phyloP scores from a whole-genome alignment of 495 filamentous ascomycete genomes.

The Hyaloscypha variabilis region DNA sequence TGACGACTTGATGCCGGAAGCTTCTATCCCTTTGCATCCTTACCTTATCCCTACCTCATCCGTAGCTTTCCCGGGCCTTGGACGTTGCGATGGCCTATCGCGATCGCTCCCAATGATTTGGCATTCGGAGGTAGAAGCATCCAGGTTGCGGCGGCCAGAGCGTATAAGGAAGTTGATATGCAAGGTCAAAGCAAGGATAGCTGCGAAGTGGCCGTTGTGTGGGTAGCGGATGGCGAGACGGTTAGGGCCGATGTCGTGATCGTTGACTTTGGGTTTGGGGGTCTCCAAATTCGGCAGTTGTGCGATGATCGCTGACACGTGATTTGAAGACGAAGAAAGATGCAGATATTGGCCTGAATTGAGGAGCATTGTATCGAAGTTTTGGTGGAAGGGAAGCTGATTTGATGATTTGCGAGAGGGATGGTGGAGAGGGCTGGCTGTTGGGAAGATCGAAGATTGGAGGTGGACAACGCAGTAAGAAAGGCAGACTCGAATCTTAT shows the following conservation, averaged over 20 bases:
- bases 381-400: too few relatives aligned
- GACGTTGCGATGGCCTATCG: not conserved
- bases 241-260: constrained; percentile 21
- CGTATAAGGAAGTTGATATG: not conserved
- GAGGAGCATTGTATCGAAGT: too few relatives aligned
- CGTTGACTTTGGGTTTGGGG: not conserved
- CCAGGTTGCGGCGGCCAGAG: not conserved
- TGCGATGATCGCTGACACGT: not conserved
- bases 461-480: too few relatives aligned
- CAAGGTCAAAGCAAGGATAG: not conserved
- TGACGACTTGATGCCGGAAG: not conserved
- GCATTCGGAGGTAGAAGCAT: not conserved
- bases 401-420: too few relatives aligned
- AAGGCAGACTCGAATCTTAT: too few relatives aligned
- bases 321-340: not conserved
- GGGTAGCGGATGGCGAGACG: constrained; percentile 15
- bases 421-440: too few relatives aligned
- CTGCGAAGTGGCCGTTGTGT: not conserved
- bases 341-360: not conserved
- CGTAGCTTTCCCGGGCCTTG: too few relatives aligned
- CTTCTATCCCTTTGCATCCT: not conserved
- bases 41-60: not conserved
- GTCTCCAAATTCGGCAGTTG: constrained; percentile 1
- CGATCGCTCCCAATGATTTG: not conserved
- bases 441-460: too few relatives aligned